Conservation (phyloP, 306 rosid species). For the Cucumis hystrix region DNA sequence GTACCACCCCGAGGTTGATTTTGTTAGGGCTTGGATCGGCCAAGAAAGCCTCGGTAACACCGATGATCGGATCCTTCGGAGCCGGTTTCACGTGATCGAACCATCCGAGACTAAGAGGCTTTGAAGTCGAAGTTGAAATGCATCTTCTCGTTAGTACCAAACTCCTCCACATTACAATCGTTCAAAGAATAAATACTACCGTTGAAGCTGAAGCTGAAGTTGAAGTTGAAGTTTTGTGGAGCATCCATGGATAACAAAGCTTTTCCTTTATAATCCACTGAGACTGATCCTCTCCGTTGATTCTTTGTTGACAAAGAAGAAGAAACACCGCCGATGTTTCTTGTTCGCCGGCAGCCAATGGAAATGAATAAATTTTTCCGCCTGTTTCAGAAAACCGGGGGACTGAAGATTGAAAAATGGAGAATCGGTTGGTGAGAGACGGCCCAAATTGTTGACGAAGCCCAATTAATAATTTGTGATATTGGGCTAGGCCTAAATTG, state of each 20-base stretch:
- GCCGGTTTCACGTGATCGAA: slow-evolving; percentile 20
- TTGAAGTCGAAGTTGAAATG: slow-evolving; percentile 11
- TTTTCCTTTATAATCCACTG: not conserved
- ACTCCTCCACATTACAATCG: not conserved
- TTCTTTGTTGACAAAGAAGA: not conserved
- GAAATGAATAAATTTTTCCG: not conserved
- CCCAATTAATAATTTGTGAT: not conserved
- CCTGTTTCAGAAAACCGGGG: slow-evolving; percentile 3
- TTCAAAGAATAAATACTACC: not conserved
- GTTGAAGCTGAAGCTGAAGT: not conserved
- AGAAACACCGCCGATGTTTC: not conserved
- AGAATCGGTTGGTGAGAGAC: not conserved
- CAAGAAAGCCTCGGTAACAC: slow-evolving; percentile 24
- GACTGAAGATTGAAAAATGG: not conserved
- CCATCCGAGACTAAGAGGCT: slow-evolving; percentile 8
- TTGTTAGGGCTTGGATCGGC: slow-evolving; percentile 19
- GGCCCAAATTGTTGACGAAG: not conserved
- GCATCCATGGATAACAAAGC: not conserved
- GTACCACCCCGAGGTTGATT: slow-evolving; percentile 35
- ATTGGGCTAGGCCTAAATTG: not conserved
- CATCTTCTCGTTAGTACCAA: not conserved
- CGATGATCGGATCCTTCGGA: slow-evolving; percentile 21
- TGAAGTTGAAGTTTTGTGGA: not conserved
- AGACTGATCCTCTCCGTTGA: not conserved
- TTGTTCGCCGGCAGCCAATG: slow-evolving; percentile 3